phyloP scores from a whole-genome alignment of 495 filamentous ascomycete genomes.

The Neurospora tetrasperma region DNA sequence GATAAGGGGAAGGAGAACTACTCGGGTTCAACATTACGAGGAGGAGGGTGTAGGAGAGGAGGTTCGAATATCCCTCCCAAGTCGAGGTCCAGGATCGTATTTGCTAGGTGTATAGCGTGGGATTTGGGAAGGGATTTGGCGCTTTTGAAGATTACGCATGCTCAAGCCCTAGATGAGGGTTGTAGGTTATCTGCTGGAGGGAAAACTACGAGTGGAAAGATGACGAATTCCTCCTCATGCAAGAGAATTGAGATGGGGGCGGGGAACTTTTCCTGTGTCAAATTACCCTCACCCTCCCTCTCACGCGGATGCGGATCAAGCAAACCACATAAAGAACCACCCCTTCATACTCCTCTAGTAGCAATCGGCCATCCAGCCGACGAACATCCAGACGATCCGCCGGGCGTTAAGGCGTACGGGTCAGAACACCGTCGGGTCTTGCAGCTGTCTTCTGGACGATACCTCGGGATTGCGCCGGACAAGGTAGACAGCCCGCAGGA shows the following conservation, averaged over 20 bases:
- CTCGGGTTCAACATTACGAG: too few relatives aligned
- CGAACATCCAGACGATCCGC: slow-evolving; percentile 25
- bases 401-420: slow-evolving; percentile 29
- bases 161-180: slow-evolving; percentile 1
- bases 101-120: slow-evolving; percentile 27
- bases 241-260: neutral
- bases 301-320: neutral
- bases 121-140: slow-evolving; percentile 32
- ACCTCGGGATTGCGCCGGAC: slow-evolving; percentile 22
- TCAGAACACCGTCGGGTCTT: slow-evolving; percentile 17
- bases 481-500: slow-evolving; percentile 30
- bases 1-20: neutral
- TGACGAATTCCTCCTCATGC: too few relatives aligned
- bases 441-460: slow-evolving; percentile 28
- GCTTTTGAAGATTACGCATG: slow-evolving; percentile 24
- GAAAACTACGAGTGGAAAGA: too few relatives aligned
- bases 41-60: neutral
- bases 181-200: neutral
- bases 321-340: neutral
- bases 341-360: slow-evolving; percentile 5
- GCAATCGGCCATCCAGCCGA: slow-evolving; percentile 37
- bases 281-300: neutral
- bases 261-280: neutral
- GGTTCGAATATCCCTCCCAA: neutral
- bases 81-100: slow-evolving; percentile 15